Base-by-base conservation (phyloP, 2,329 filamentous ascomycete species). In the Thermomyces lanuginosus region DNA sequence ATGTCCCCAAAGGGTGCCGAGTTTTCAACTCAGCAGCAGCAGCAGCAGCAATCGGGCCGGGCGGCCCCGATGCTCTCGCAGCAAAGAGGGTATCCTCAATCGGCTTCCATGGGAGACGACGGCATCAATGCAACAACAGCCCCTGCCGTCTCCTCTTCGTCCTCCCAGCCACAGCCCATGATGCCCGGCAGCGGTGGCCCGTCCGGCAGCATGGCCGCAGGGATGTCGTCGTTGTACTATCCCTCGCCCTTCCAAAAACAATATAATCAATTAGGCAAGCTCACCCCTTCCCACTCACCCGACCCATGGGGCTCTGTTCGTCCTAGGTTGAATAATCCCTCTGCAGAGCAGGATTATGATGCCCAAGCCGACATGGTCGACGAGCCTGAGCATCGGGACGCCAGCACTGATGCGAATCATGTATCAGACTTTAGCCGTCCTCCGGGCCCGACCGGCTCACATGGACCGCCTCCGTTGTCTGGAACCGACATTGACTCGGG, bases 311-410 rank as follows among this genome's bases (percentile, higher is more conserved):
- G 2, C 16, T 9, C 7, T 15, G 10, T 16, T 21, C 7, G 19
- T 27, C 24, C 66, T 71, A 72, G 64, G 60, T 66, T 76, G 61
- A 78, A 68, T 64, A 50, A 58, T 54, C 72, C 15, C 57, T 61
- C 46, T 66, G 63, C 62, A 93, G 86, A 95, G 62, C 83, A 92
- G 66, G 86, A 95, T 63, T 95, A 93, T 59, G 84, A 93, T 52
- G 77, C 81, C 29, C 79, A 82, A 58, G 71, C 70, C 51, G 82
- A 86, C 44, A 79, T 92, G 66, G 72, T 91, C 52, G 84, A 93
- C 45, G 80, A 91, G 34, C 61, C 73, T 39, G 75, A 79, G 42
- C 69, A 62, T 49, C 12, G 24, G 14, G 64, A 73, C 38, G 75
- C 82, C 34, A 71, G 72, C 7, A 67, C 76, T 29, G 73, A 72